These are phyloP conservation scores for Penicillium samsonianum DNA, from an alignment of 495 filamentous ascomycete genomes.

Conservation along the genomic window DNA sequence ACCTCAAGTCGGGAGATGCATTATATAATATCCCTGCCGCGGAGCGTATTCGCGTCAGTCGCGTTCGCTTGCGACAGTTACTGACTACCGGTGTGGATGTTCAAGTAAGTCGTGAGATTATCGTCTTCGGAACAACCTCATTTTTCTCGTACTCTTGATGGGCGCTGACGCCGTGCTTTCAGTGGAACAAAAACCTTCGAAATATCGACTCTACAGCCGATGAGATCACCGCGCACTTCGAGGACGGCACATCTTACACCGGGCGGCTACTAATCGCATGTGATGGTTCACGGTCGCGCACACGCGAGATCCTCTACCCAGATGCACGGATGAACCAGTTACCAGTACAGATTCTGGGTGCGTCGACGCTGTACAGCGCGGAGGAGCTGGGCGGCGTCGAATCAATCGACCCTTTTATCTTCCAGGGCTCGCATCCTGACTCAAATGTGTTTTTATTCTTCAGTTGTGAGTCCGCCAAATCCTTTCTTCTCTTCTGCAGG, in stretches of 20 bases:
- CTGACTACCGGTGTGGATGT: constrained; percentile 52
- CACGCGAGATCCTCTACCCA: constrained; percentile 42
- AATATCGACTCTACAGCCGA: constrained; percentile 35
- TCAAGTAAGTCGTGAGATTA: constrained; percentile 23
- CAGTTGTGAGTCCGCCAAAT: constrained; percentile 33
- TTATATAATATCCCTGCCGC: constrained; percentile 50
- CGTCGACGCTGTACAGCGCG: constrained; percentile 40
- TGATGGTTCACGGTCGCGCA: constrained; percentile 55
- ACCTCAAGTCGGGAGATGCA: constrained; percentile 50
- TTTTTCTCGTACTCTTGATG: neutral
- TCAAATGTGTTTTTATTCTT: constrained; percentile 60
- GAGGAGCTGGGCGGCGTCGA: constrained; percentile 44
- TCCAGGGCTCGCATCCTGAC: constrained; percentile 59
- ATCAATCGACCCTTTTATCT: constrained; percentile 59
- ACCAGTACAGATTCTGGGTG: constrained; percentile 52
- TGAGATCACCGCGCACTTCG: constrained; percentile 49
- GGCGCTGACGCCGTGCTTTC: neutral
- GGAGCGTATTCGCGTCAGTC: constrained; percentile 50
- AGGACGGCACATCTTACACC: constrained; percentile 48
- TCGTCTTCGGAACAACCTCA: neutral
- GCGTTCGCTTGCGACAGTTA: constrained; percentile 49
- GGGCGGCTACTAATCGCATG: constrained; percentile 56
- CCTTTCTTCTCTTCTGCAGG: neutral
- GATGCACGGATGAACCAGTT: constrained; percentile 42
- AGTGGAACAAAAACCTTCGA: constrained; percentile 50